Conservation (phyloP, 345 rosid genomes). For the Rhizophora apiculata region DNA sequence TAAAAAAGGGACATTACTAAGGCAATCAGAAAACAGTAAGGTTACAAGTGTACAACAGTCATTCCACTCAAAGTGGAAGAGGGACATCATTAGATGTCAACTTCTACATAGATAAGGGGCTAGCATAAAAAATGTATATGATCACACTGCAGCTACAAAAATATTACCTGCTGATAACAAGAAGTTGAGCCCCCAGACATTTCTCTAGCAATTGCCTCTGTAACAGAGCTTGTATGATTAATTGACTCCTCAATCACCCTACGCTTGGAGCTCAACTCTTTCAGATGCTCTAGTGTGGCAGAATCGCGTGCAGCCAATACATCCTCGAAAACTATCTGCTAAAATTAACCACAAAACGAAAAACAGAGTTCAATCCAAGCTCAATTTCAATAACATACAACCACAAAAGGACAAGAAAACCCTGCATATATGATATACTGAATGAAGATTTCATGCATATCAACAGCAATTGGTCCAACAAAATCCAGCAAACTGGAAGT, state of each 20-base stretch:
- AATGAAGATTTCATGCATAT: background rate
- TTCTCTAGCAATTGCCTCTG: conserved; percentile 66
- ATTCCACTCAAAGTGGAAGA: background rate
- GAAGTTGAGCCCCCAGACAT: conserved; percentile 67
- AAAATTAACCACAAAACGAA: background rate
- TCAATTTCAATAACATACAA: background rate
- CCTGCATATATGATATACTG: background rate
- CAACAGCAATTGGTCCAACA: too few species aligned
- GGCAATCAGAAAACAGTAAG: background rate
- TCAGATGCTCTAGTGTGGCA: conserved; percentile 50
- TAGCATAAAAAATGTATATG: background rate
- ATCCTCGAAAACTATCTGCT: conserved; percentile 62
- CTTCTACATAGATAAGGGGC: background rate
- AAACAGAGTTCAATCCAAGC: background rate
- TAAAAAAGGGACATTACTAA: background rate
- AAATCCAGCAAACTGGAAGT: too few species aligned
- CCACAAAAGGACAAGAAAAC: background rate
- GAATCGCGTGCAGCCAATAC: conserved; percentile 46
- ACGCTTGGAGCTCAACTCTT: conserved; percentile 64
- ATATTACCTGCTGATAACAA: conserved; percentile 46
- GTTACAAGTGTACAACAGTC: background rate
- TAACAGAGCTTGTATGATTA: conserved; percentile 50
- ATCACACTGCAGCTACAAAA: background rate
- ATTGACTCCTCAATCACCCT: conserved; percentile 59
- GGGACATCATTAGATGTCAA: background rate